phyloP scores from a whole-genome alignment of 768 basidiomycete species.

The Termitomyces sp. region DNA sequence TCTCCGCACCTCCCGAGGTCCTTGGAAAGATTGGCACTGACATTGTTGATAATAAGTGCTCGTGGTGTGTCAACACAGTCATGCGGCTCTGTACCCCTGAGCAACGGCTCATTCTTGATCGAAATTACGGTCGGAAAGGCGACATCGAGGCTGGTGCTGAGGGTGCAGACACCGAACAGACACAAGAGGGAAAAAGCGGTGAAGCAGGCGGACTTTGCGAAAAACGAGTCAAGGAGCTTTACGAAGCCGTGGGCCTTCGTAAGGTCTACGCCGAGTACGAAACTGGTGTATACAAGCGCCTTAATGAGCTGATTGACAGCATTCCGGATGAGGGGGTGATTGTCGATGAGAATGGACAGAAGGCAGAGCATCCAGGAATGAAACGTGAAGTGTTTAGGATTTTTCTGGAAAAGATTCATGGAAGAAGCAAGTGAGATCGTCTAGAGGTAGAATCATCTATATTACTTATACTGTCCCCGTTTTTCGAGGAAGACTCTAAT shows the following conservation, averaged over 20 bases:
- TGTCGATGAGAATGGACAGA: conserved; percentile 23
- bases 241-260: conserved; percentile 61
- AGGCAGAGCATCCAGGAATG: conserved; percentile 26
- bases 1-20: conserved; percentile 80
- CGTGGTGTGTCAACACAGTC: conserved; percentile 92
- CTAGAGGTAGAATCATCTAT: background rate
- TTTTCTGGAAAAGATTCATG: conserved; percentile 86
- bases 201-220: conserved; percentile 46
- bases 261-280: conserved; percentile 75
- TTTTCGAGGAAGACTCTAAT: too few relatives aligned
- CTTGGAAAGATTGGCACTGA: conserved; percentile 98
- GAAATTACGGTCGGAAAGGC: conserved; percentile 43
- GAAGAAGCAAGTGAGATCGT: conserved; percentile 43
- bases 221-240: conserved; percentile 49
- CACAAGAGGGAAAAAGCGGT: conserved; percentile 17
- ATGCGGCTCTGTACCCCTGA: conserved; percentile 47
- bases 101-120: conserved; percentile 56
- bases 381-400: conserved; percentile 70
- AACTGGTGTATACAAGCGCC: conserved; percentile 55
- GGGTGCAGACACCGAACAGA: conserved; percentile 13
- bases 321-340: conserved; percentile 54
- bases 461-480: background rate
- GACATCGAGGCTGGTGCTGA: conserved; percentile 18
- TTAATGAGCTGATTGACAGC: conserved; percentile 64
- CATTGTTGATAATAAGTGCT: conserved; percentile 98